phyloP scores from a whole-genome alignment of 1,284 basidiomycete genomes.

The Tetrapyrgos nigripes region DNA sequence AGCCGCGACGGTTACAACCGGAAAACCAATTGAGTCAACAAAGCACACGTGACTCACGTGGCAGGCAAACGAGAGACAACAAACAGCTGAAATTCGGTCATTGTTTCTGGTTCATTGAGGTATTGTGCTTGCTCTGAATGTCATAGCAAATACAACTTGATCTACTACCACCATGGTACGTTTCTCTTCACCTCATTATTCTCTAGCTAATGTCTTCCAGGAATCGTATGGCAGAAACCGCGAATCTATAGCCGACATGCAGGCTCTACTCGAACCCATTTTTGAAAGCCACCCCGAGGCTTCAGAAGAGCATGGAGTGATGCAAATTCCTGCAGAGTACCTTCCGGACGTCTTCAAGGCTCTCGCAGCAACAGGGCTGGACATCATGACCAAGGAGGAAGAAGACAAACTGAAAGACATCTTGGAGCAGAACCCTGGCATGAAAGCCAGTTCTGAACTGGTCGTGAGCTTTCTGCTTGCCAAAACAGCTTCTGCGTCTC shows the following conservation, averaged over 20 bases:
- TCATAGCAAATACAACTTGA: neutral
- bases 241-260: constrained; percentile 12
- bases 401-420: neutral
- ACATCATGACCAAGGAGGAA: neutral
- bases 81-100: neutral
- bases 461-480: neutral
- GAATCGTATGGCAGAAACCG: constrained; percentile 12
- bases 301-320: neutral
- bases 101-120: neutral
- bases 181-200: neutral
- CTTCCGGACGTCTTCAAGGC: constrained; percentile 13
- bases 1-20: too few species aligned
- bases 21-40: neutral
- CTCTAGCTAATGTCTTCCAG: neutral
- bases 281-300: constrained; percentile 5
- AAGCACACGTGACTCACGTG: neutral
- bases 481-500: neutral
- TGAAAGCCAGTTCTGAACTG: neutral
- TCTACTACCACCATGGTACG: constrained; percentile 11
- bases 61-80: neutral
- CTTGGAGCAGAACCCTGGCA: neutral
- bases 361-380: constrained; percentile 3
- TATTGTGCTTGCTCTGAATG: neutral
- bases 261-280: constrained; percentile 7
- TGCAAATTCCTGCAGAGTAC: constrained; percentile 6